phyloP scores from a whole-genome alignment of 2,329 filamentous ascomycete species.

The Colletotrichum sp. region DNA sequence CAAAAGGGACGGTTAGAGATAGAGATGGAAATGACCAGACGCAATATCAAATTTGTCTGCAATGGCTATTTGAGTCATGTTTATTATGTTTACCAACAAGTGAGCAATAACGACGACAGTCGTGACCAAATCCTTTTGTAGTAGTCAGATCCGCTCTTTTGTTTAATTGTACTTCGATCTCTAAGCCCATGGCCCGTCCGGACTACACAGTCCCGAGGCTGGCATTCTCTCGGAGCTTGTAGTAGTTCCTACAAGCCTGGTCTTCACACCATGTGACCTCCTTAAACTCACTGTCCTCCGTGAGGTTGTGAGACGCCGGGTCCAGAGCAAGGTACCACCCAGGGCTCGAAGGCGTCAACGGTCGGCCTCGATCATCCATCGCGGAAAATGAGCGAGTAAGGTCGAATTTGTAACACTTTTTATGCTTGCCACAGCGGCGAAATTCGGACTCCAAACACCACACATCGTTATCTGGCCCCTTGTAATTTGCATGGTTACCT shows the following conservation, averaged over 20 bases:
- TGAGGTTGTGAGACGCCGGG: neutral
- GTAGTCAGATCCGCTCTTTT: no score
- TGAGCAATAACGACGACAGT: neutral
- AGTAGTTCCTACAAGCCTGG: neutral
- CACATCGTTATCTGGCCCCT: no score
- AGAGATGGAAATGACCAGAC: no score
- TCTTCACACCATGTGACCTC: neutral
- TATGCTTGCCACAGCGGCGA: neutral
- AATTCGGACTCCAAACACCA: neutral
- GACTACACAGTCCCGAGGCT: neutral
- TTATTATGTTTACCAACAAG: neutral
- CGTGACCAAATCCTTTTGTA: neutral
- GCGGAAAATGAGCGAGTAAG: accelerated
- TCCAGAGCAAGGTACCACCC: neutral
- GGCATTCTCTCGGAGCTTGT: neutral
- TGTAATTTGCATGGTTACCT: neutral
- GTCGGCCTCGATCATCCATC: neutral
- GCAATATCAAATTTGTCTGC: neutral
- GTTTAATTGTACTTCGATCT: accelerated
- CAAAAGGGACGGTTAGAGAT: neutral
- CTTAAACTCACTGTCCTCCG: neutral
- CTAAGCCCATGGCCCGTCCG: neutral
- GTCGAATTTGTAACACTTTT: neutral
- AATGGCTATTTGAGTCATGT: neutral
- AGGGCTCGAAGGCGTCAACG: neutral